A percentile compares a stretch with the other conserved stretches of the same genome.
phyloP scores from a whole-genome alignment of 257 asterid species.

The Salvia splendens region DNA sequence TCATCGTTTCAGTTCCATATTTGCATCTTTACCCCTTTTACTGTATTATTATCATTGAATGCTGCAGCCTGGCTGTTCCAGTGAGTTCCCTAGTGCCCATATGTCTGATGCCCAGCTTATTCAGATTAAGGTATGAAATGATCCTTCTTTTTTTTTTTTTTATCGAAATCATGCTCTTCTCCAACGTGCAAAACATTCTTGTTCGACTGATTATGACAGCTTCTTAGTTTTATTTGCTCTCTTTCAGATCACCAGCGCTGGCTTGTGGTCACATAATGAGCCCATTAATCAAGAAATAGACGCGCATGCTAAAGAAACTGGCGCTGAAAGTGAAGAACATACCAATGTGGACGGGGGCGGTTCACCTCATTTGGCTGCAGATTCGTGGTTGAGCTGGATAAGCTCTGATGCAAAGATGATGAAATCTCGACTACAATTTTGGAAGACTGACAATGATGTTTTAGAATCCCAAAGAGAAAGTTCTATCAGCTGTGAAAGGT shows the following conservation, averaged over 20 bases:
- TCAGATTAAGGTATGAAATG: constrained; percentile 68
- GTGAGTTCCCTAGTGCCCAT: constrained; percentile 66
- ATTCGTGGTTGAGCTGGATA: constrained; percentile 76
- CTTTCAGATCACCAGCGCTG: constrained; percentile 82
- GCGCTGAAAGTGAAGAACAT: constrained; percentile 35
- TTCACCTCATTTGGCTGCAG: constrained; percentile 39
- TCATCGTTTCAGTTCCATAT: constrained; percentile 4
- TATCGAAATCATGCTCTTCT: constrained; percentile 6
- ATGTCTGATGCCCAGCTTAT: constrained; percentile 74
- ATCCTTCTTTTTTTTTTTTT: constrained; percentile 10
- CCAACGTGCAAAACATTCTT: neutral
- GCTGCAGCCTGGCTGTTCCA: constrained; percentile 94
- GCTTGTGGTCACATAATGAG: constrained; percentile 75
- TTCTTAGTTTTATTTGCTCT: constrained; percentile 26
- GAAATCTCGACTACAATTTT: constrained; percentile 48
- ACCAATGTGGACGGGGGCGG: constrained; percentile 49
- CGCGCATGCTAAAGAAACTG: constrained; percentile 34
- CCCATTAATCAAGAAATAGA: constrained; percentile 36
- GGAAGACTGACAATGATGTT: constrained; percentile 50
- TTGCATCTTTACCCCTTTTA: neutral
- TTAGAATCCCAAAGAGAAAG: constrained; percentile 59
- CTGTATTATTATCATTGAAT: constrained; percentile 22
- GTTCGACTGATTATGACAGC: constrained; percentile 18
- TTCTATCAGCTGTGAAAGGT: constrained; percentile 43
- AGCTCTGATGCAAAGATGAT: constrained; percentile 48